phyloP scores from a whole-genome alignment of 129 eudicot genomes.

The Flaveria bidentis region DNA sequence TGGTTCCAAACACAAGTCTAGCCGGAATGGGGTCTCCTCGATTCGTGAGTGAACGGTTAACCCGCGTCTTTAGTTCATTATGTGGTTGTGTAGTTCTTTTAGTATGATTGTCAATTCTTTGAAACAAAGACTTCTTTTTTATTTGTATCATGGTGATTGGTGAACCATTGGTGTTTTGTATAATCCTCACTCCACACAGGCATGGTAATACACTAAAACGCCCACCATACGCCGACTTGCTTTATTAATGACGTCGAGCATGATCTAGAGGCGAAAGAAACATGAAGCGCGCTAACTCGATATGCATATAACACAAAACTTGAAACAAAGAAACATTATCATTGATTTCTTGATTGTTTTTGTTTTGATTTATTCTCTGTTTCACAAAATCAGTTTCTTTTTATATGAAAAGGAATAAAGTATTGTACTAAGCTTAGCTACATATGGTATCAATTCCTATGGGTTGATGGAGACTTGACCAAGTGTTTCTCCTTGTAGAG shows the following conservation, averaged over 20 bases:
- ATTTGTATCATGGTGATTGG: conserved; percentile 9
- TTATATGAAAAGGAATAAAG: not conserved
- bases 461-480: conserved; percentile 25
- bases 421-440: conserved; percentile 7
- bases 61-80: not conserved
- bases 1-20: conserved; percentile 2
- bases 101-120: not conserved
- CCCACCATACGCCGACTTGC: too few relatives aligned
- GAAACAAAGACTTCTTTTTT: not conserved
- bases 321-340: not conserved
- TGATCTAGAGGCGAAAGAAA: too few relatives aligned
- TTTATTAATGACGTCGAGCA: too few relatives aligned
- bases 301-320: too few relatives aligned
- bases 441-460: conserved; percentile 13
- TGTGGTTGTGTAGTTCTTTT: not conserved
- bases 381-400: not conserved
- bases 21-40: not conserved
- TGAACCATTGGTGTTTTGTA: not conserved
- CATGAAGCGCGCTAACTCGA: too few relatives aligned
- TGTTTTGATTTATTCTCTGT: not conserved
- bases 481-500: conserved; percentile 23
- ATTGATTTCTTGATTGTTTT: conserved; percentile 7
- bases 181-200: not conserved
- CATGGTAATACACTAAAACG: not conserved
- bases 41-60: not conserved